Base-by-base conservation (phyloP, 257 asterid genomes). In the Scutellaria galericulata region DNA sequence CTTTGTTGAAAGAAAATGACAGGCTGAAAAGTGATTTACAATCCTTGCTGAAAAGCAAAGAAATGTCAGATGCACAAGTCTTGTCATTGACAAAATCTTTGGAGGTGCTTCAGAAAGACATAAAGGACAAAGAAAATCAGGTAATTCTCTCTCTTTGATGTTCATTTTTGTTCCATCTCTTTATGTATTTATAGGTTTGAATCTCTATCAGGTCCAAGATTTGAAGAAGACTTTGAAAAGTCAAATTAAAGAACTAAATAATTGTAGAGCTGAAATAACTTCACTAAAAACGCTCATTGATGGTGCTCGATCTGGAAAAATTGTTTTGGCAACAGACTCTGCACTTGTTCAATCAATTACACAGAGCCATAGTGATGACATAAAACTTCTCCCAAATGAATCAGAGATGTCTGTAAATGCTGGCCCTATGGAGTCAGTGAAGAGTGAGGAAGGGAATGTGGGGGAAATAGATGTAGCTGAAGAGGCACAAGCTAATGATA, bases 201-300 rank as follows among this genome's bases (percentile, higher is more conserved):
- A 70, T 78, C 44, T 71, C 73, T 68, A 45, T 77, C 87, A 92
- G 99, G 90, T 90, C 74, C 98, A 88, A 78, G 86, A 78, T 75
- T 77, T 89, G 87, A 95, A 88, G 87, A 90, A 83, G 81, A 81
- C 88, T 73, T 40, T 90, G 75, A 91, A 87, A 75, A 82, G 84
- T 79, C 91, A 85, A 84, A 82, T 86, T 64, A 85, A 86, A 80
- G 96, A 87, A 78, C 80, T 95, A 75, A 93, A 95, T 87, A 97
- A 85, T 63, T 90, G 96, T 72, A 86, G 98, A 83, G 97, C 97
- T 75, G 99, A 95, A 87, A 87, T 95, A 85, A 95, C 99, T 75
- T 85, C 96, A 50, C 86, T 95, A 66, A 92, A 95, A 81, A 87
- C 87, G 97, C 85, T 83, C 55, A 83, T 90, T 68, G 98, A 92